A percentile compares a stretch with the other conserved stretches of the same genome.
Conservation (phyloP, 805 yeast species). For the Torulaspora indica region DNA sequence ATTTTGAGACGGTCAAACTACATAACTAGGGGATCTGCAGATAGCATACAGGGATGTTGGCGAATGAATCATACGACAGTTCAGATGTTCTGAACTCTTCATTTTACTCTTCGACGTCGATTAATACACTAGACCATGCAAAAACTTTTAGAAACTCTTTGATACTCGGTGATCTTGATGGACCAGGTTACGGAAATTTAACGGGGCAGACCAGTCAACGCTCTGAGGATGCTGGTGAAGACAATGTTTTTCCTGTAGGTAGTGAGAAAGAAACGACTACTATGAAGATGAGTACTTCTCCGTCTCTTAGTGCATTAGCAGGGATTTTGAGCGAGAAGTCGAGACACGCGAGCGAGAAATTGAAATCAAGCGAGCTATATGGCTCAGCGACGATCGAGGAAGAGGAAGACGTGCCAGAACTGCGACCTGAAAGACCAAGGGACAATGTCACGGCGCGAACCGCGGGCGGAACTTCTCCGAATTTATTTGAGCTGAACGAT, state of each 20-base stretch:
- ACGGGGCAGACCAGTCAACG: slow-evolving; percentile 6
- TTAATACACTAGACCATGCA: slow-evolving; percentile 32
- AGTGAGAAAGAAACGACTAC: slow-evolving; percentile 22
- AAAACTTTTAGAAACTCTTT: slow-evolving; percentile 34
- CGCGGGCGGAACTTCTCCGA: slow-evolving; percentile 29
- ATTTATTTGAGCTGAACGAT: slow-evolving; percentile 38
- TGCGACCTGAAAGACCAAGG: neutral
- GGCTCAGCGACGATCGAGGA: slow-evolving; percentile 24
- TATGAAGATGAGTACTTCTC: slow-evolving; percentile 41
- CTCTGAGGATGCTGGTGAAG: slow-evolving; percentile 5
- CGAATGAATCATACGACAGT: slow-evolving; percentile 12
- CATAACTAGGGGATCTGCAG: neutral
- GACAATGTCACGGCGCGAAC: neutral
- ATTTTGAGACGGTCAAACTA: neutral
- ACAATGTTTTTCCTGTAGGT: neutral
- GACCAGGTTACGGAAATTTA: slow-evolving; percentile 12
- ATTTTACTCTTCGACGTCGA: slow-evolving; percentile 31
- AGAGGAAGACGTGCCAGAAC: slow-evolving; percentile 19
- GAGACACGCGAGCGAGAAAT: slow-evolving; percentile 29
- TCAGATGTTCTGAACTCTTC: slow-evolving; percentile 25
- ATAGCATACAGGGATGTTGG: slow-evolving; percentile 1
- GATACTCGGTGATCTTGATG: slow-evolving; percentile 28
- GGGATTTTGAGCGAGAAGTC: slow-evolving; percentile 39
- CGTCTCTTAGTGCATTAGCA: slow-evolving; percentile 43
- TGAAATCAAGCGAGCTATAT: slow-evolving; percentile 15